Base-by-base conservation (phyloP, 768 basidiomycete species). In the Multifurca ochricompacta region DNA sequence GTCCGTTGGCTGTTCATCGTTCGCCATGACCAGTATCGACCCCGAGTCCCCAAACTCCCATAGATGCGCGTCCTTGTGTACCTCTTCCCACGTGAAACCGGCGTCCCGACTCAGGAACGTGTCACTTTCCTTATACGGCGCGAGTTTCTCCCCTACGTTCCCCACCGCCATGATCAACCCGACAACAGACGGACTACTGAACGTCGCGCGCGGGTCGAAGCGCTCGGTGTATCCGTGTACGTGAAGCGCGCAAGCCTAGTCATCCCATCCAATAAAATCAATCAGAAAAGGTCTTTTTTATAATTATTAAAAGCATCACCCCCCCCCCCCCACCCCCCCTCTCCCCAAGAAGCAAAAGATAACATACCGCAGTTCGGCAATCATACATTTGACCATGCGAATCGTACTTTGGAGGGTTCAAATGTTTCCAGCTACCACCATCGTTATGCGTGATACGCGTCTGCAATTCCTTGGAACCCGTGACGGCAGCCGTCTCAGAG, bases 31-130 rank as follows among this genome's bases (percentile, higher is more conserved):
- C 32, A 98, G 76, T 53, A 99, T 76, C 1, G 94, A 93, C 4
- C 96, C 96, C 0, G 91, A 95, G 71, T 98, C 96, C 27, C 95
- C 95, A 63, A 95, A 98, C 67, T 94, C 93, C 92, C 91, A 99
- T 35, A 97, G 76, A 65, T 98, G 88, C 0, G 96, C 95, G 61
- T 95, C 94, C 67, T 99, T 99, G 74, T 93, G 93, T 0, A 99
- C 86, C 71, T 99, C 96, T 66, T 96, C 83, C 96, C 96, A 99
- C 0, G 90, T 92, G 70, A 96, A 96, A 8, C 96, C 96, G 2
- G 83, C 96, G 62, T 99, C 91, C 4, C 96, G 90, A 52, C 90
- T 91, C 37, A 98, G 77, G 84, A 96, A 98, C 2, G 93, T 96
- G 67, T 98, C 95, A 56, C 85, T 83, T 28, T 97, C 87, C 3